Percentiles rank a stretch among this genome's conserved stretches.
Conservation (phyloP, 768 basidiomycete species). For the Pleurotus salmoneostramineus region DNA sequence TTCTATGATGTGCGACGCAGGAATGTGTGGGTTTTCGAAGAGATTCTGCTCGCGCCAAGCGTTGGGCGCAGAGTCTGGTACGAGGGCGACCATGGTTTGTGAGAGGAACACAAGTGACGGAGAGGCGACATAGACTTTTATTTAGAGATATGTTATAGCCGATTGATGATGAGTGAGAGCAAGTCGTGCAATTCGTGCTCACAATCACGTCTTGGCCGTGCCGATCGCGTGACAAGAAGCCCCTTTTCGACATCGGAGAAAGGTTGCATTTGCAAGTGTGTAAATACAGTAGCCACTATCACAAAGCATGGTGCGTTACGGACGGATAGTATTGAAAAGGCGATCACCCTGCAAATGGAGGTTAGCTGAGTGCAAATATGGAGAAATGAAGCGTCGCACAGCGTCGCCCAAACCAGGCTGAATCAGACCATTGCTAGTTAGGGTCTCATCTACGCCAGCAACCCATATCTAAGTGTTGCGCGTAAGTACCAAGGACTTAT, state of each 20-base stretch:
- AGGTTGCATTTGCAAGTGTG: not conserved
- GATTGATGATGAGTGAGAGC: constrained; percentile 18
- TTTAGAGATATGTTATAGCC: constrained; percentile 12
- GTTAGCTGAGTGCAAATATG: constrained; percentile 6
- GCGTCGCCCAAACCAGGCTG: constrained; percentile 91
- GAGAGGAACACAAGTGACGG: not conserved
- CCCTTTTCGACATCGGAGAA: not conserved
- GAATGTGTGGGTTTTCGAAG: constrained; percentile 38
- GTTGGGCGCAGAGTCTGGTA: constrained; percentile 12
- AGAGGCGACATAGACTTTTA: constrained; percentile 13
- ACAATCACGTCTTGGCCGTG: constrained; percentile 39
- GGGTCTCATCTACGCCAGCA: constrained; percentile 69
- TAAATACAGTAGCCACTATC: not conserved
- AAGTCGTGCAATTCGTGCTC: constrained; percentile 28
- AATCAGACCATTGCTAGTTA: constrained; percentile 78
- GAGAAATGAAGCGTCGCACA: constrained; percentile 37
- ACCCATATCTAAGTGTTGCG: constrained; percentile 66
- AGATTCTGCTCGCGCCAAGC: constrained; percentile 12
- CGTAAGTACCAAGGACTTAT: not conserved
- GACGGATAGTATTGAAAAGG: constrained; percentile 68
- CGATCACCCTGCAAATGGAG: constrained; percentile 65
- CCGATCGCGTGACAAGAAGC: constrained; percentile 8
- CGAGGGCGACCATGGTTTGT: constrained; percentile 1
- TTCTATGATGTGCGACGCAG: constrained; percentile 67
- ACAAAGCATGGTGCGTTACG: constrained; percentile 16